Evolutionary conservation across 2,329 filamentous ascomycete species (phyloP).

Genomic region (Fusarium sp.): DNA sequence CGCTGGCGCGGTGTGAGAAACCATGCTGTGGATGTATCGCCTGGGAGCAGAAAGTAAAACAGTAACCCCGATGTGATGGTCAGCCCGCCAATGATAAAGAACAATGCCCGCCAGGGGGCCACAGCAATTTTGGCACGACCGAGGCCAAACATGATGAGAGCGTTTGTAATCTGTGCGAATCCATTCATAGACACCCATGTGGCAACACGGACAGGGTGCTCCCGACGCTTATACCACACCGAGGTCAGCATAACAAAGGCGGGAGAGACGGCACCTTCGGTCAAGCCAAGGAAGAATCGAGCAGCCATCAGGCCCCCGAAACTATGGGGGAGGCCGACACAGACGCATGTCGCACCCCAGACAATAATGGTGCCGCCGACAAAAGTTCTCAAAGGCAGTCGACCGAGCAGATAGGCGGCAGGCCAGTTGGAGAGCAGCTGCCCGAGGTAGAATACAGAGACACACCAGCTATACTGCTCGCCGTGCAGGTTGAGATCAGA

Average conservation of each 20-base stretch:
- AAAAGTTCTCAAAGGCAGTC: constrained; percentile 28
- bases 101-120: constrained; percentile 33
- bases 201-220: constrained; percentile 49
- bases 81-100: constrained; percentile 34
- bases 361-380: constrained; percentile 43
- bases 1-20: constrained; percentile 37
- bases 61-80: constrained; percentile 23
- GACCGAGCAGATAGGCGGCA: constrained; percentile 34
- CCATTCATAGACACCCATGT: constrained; percentile 51
- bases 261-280: constrained; percentile 50
- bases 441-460: constrained; percentile 39
- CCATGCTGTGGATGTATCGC: constrained; percentile 28
- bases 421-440: constrained; percentile 36
- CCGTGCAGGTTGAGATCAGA: constrained; percentile 22
- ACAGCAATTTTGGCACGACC: constrained; percentile 31
- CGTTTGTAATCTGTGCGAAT: constrained; percentile 46
- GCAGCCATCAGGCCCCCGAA: constrained; percentile 44
- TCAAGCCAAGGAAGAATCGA: constrained; percentile 49
- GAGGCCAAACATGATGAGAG: constrained; percentile 48
- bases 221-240: constrained; percentile 49
- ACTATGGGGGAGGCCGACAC: constrained; percentile 36
- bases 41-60: constrained; percentile 29
- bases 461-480: constrained; percentile 24
- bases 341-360: constrained; percentile 47
- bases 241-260: constrained; percentile 52